Conservation (phyloP, 768 basidiomycete species). For the Rhodotorula babjevae region DNA sequence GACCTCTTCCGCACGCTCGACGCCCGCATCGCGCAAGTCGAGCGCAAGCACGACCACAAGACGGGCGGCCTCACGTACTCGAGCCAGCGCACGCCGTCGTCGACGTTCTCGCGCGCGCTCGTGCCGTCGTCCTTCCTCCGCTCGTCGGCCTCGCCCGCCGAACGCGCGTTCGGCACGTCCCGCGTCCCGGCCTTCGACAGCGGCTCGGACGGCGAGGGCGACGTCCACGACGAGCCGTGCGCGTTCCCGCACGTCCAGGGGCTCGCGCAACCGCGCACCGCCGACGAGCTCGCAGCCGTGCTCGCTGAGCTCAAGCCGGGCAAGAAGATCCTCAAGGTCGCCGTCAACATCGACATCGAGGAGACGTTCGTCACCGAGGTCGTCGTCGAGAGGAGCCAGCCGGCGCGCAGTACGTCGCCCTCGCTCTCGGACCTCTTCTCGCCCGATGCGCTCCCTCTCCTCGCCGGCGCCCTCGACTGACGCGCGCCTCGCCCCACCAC, state of each 20-base stretch:
- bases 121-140: no score
- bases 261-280: background rate
- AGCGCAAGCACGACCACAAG: background rate
- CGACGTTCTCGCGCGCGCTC: background rate
- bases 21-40: background rate
- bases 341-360: background rate
- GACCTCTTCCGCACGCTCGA: background rate
- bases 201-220: no score
- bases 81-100: background rate
- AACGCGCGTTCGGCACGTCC: no score
- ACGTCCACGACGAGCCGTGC: background rate
- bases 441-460: no score
- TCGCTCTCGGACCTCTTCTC: background rate
- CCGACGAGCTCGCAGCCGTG: background rate
- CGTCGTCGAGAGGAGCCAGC: background rate
- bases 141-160: no score
- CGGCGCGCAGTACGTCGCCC: background rate
- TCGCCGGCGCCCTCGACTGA: background rate
- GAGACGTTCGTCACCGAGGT: background rate
- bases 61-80: background rate
- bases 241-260: background rate
- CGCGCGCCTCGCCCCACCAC: accelerated
- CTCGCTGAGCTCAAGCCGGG: background rate
- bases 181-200: no score
- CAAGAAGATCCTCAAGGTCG: background rate